Evolutionary conservation across 75 land plant genomes (phyloP).

Genomic region (Larix kaempferi): DNA sequence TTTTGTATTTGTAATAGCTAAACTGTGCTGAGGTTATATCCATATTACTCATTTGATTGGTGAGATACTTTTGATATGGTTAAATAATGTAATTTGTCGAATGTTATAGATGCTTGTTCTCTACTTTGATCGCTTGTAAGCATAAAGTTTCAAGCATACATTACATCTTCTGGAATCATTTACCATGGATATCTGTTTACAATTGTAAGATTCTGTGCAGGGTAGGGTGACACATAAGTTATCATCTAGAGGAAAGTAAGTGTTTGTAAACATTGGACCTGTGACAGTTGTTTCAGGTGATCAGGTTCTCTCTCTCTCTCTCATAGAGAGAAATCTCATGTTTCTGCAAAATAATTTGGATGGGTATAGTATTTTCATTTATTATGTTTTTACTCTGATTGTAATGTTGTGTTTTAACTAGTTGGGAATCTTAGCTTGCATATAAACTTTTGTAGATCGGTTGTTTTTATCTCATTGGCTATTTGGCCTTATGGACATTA

Average conservation of each 20-base stretch:
- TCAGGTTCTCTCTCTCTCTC: constrained; percentile 51
- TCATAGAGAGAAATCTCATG: too few species aligned
- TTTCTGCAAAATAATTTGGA: background rate
- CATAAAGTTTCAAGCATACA: background rate
- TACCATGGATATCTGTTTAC: background rate
- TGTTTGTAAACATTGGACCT: constrained; percentile 94
- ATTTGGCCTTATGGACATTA: background rate
- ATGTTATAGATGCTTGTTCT: too few species aligned
- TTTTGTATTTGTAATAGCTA: too few species aligned
- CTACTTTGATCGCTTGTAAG: too few species aligned
- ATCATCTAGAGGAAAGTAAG: constrained; percentile 90
- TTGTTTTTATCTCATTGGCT: background rate
- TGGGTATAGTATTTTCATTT: background rate
- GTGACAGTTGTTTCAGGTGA: constrained; percentile 86
- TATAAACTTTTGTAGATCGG: background rate
- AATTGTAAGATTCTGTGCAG: constrained; percentile 26
- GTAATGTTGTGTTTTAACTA: background rate
- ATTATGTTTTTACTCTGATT: background rate
- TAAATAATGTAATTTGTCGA: too few species aligned
- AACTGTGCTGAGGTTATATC: too few species aligned
- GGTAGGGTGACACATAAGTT: constrained; percentile 72
- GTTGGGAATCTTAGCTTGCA: background rate
- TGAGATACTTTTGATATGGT: too few species aligned
- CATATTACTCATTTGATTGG: too few species aligned
- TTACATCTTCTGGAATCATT: background rate